Percentiles rank a stretch among this genome's conserved stretches.
phyloP scores from a whole-genome alignment of 495 filamentous ascomycete species.

The Daldinia vernicosa region DNA sequence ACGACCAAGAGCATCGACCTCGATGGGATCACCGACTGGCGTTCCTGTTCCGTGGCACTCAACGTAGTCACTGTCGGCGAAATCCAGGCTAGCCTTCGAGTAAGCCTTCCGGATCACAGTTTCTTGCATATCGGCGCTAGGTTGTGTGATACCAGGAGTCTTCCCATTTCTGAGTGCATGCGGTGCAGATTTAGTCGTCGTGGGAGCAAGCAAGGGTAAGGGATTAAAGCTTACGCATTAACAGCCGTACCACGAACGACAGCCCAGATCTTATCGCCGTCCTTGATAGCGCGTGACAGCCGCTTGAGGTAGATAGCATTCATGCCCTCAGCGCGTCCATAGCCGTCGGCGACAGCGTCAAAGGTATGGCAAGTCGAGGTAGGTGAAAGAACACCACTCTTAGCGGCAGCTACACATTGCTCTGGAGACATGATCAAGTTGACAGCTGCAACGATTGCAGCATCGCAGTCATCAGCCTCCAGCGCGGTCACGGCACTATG shows the following conservation, averaged over 20 bases:
- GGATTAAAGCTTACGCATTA: no score
- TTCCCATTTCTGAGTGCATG: no score
- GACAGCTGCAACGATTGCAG: constrained; percentile 51
- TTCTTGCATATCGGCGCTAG: neutral
- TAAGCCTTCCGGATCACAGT: no score
- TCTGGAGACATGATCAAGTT: constrained; percentile 50
- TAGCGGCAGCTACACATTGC: constrained; percentile 42
- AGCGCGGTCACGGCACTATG: constrained; percentile 50
- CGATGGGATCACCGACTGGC: neutral
- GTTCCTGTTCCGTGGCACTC: neutral
- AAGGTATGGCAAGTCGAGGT: neutral
- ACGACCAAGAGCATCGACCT: neutral
- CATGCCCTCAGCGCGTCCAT: neutral
- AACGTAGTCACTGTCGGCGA: neutral
- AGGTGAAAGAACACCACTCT: constrained; percentile 46
- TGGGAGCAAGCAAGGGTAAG: no score
- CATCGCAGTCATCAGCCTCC: constrained; percentile 46
- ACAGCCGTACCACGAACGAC: neutral
- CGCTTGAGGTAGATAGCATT: neutral
- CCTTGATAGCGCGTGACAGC: neutral
- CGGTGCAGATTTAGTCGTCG: neutral
- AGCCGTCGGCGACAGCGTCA: neutral
- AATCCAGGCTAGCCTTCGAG: no score
- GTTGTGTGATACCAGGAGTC: neutral
- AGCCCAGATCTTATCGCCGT: neutral